Conservation (phyloP, 2,329 filamentous ascomycete species). For the Gliomastix tumulicola region DNA sequence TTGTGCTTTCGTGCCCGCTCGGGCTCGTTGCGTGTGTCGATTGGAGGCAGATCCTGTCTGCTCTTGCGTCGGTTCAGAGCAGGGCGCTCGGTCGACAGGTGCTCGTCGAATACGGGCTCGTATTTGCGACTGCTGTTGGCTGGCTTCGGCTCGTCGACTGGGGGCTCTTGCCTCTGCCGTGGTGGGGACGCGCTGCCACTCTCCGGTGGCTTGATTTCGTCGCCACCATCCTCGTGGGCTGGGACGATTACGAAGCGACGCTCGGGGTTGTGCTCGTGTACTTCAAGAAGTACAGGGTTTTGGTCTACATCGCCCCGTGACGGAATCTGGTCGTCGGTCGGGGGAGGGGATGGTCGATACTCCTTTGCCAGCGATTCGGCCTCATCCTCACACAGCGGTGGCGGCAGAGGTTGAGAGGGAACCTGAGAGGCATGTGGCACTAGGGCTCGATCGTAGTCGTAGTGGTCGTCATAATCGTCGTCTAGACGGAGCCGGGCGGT, state of each 20-base stretch:
- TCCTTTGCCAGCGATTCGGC: conserved; percentile 55
- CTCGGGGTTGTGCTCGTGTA: conserved; percentile 53
- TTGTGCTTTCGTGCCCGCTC: conserved; percentile 20
- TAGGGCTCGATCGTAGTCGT: too few species aligned
- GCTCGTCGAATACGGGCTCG: conserved; percentile 7
- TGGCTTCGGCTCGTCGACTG: background rate
- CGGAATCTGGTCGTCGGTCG: conserved; percentile 42
- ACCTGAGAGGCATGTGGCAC: too few species aligned
- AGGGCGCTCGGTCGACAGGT: conserved; percentile 6
- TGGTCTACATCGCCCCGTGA: conserved; percentile 63
- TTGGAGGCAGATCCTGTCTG: conserved; percentile 32
- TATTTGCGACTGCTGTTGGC: conserved; percentile 1
- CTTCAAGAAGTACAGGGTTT: conserved; percentile 57
- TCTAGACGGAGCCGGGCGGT: too few species aligned
- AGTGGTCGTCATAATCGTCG: too few species aligned
- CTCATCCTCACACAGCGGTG: conserved; percentile 66
- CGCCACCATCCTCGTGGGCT: conserved; percentile 14
- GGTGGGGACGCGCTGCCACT: too few species aligned
- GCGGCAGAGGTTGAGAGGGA: too few species aligned
- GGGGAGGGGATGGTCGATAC: conserved; percentile 27
- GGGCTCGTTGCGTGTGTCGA: conserved; percentile 29
- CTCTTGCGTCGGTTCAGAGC: conserved; percentile 19
- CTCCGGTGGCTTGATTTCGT: too few species aligned
- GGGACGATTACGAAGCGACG: conserved; percentile 57
- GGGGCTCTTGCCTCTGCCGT: background rate